phyloP scores from a whole-genome alignment of 768 basidiomycete species.

The Agrocybe pediades region DNA sequence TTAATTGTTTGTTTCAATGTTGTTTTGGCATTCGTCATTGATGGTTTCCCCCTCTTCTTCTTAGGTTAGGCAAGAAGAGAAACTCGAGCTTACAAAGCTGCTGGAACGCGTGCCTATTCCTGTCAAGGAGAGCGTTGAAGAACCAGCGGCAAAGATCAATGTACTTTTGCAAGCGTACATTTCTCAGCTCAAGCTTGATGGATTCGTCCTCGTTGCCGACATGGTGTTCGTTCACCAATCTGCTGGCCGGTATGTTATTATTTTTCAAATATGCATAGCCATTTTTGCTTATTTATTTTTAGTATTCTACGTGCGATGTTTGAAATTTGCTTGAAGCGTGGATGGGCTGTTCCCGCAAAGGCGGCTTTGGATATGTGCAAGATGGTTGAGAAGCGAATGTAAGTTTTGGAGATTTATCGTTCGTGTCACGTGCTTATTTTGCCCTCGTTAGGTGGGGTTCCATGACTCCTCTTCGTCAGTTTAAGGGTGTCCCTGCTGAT shows the following conservation, averaged over 20 bases:
- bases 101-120: conserved; percentile 96
- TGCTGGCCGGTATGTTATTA: conserved; percentile 71
- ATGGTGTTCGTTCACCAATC: conserved; percentile 99
- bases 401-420: conserved; percentile 22
- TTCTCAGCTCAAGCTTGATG: conserved; percentile 91
- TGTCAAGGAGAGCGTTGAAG: conserved; percentile 95
- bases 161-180: conserved; percentile 94
- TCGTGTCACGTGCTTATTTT: neutral
- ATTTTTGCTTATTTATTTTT: neutral
- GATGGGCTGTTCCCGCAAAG: conserved; percentile 95
- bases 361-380: conserved; percentile 93
- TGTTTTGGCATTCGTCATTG: neutral
- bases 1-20: conserved; percentile 1
- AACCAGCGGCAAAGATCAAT: conserved; percentile 96
- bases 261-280: neutral
- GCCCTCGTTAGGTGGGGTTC: conserved; percentile 83
- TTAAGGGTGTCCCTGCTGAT: conserved; percentile 86
- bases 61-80: conserved; percentile 83
- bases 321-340: conserved; percentile 95
- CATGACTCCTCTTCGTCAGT: conserved; percentile 96
- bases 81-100: conserved; percentile 86
- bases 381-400: conserved; percentile 91
- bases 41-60: conserved; percentile 4
- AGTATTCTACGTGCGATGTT: conserved; percentile 95
- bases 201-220: conserved; percentile 84